Evolutionary conservation across 2,329 filamentous ascomycete species (phyloP).

Genomic region (Calonectria honghensis): DNA sequence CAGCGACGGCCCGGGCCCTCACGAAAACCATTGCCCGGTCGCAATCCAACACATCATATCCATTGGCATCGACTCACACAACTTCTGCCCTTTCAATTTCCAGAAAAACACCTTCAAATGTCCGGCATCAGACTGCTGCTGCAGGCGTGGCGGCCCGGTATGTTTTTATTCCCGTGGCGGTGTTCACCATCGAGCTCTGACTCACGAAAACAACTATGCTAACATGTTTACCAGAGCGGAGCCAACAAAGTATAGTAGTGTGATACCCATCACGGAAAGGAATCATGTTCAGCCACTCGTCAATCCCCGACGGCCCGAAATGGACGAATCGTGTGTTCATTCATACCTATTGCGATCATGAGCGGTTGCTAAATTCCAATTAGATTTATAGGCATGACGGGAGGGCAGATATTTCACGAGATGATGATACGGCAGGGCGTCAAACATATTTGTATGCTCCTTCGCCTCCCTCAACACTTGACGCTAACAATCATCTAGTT

Average conservation of each 20-base stretch:
- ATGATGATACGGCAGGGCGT: slow-evolving; percentile 97
- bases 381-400: slow-evolving; percentile 37
- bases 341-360: background rate
- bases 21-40: background rate
- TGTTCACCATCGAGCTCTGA: background rate
- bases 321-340: slow-evolving; percentile 37
- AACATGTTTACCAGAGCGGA: background rate
- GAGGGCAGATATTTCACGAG: slow-evolving; percentile 96
- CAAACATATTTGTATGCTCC: slow-evolving; percentile 88
- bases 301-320: slow-evolving; percentile 23
- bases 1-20: background rate
- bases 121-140: background rate
- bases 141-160: background rate
- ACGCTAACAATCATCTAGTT: slow-evolving; percentile 67
- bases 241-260: background rate
- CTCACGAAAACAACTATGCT: background rate
- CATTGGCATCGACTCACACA: background rate
- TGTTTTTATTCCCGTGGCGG: background rate
- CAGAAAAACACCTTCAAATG: slow-evolving; percentile 3
- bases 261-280: background rate
- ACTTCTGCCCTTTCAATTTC: background rate
- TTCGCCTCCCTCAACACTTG: slow-evolving; percentile 36
- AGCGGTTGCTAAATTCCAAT: background rate
- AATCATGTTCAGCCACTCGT: slow-evolving; percentile 34
- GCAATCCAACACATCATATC: background rate